Base-by-base conservation (phyloP, 2,329 filamentous ascomycete species). In the Aquanectria penicillioides region DNA sequence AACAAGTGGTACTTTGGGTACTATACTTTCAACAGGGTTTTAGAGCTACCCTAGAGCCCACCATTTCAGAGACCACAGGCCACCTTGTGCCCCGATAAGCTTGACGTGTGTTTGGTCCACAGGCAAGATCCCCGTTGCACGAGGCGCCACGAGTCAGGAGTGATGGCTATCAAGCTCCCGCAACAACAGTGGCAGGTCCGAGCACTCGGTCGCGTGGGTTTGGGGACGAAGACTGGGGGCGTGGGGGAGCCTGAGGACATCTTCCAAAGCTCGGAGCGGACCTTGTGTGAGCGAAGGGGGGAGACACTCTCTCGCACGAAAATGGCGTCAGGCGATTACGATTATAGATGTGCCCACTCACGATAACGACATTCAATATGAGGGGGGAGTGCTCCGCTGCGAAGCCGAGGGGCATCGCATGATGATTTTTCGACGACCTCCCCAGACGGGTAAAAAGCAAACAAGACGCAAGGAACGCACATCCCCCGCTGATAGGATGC, bases 241-340 rank as follows among this genome's bases (percentile, higher is more conserved):
- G 34, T 6, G 18, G 18, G 26, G 11, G 17, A 13, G 17, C n/a
- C 22, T 15, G n/a, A 29, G 6, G 8, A 15, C 23, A 33, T 23
- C 15, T 31, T 12, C 12, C 11, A n/a, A 11, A 23, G 23, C 22
- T 28, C n/a, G 20, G 37, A 26, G 15, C 37, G 10, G 20, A 15
- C 4, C 20, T 17, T 37, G n/a, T 37, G n/a, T n/a, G n/a, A n/a
- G n/a, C n/a, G 23, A 12, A 15, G 23, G 11, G 20, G 28, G 23
- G 34, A 17, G 15, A n/a, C n/a, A n/a, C 15, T 41, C 23, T 40
- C 43, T 52, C 33, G 40, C 47, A 22, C 41, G 41, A 48, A 20
- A n/a, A 44, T 49, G 36, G 43, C 22, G 48, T 57, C 40, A 52
- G 55, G 33, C 40, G 48, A 52, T 29, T 51, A 38, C 29, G 12